A percentile compares a stretch with the other conserved stretches of the same genome.
phyloP scores from a whole-genome alignment of 306 rosid genomes.

The Pyrus communis region DNA sequence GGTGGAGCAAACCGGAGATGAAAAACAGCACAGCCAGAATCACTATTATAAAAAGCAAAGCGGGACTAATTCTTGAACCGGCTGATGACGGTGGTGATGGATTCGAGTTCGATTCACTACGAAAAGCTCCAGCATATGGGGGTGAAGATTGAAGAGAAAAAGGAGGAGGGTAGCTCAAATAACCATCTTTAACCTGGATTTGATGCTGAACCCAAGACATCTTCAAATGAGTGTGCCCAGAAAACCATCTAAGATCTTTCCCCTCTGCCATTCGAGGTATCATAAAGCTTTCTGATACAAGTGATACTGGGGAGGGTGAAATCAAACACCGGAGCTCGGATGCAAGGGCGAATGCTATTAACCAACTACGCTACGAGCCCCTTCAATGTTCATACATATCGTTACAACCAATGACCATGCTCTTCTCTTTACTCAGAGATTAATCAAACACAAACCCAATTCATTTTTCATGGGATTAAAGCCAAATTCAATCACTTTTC shows the following conservation, averaged over 20 bases:
- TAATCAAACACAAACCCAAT: slow-evolving; percentile 34
- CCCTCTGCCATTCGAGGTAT: slow-evolving; percentile 42
- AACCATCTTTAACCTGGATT: slow-evolving; percentile 62
- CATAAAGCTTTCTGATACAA: not conserved
- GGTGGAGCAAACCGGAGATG: slow-evolving; percentile 89
- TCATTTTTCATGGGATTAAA: slow-evolving; percentile 19
- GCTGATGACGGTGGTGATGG: slow-evolving; percentile 44
- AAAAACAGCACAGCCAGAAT: slow-evolving; percentile 84
- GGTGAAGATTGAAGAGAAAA: slow-evolving; percentile 33
- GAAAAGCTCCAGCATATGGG: slow-evolving; percentile 34
- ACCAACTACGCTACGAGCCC: no score
- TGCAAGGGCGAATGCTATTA: no score
- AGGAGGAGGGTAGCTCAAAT: slow-evolving; percentile 63
- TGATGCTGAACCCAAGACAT: slow-evolving; percentile 66
- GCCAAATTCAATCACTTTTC: not conserved
- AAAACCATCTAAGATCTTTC: slow-evolving; percentile 34
- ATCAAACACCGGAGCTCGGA: no score
- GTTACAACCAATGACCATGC: slow-evolving; percentile 11
- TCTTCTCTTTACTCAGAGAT: slow-evolving; percentile 14
- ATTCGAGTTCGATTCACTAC: slow-evolving; percentile 24
- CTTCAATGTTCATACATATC: not conserved
- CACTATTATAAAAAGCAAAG: slow-evolving; percentile 88
- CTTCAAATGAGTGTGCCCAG: slow-evolving; percentile 58
- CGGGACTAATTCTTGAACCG: slow-evolving; percentile 81
- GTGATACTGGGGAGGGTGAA: no score